phyloP scores from a whole-genome alignment of 1,284 basidiomycete species.

The Tremellales sp. region DNA sequence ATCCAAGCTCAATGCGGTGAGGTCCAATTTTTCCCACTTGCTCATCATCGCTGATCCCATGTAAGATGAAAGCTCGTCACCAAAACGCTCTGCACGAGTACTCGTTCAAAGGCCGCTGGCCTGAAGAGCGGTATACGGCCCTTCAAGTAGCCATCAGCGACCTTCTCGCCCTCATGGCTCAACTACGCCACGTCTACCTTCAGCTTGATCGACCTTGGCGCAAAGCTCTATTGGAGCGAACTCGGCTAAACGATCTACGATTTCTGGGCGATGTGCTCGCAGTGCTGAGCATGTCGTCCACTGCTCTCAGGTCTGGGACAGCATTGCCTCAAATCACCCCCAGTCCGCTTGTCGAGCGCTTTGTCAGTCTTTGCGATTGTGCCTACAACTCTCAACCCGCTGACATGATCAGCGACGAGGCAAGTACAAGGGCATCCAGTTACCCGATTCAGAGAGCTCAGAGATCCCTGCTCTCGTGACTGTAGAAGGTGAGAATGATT shows the following conservation, averaged over 20 bases:
- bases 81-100: conserved; percentile 44
- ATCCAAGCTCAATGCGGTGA: conserved; percentile 36
- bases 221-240: conserved; percentile 67
- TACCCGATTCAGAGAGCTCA: conserved; percentile 30
- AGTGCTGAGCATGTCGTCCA: conserved; percentile 59
- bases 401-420: conserved; percentile 22
- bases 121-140: conserved; percentile 43
- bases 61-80: conserved; percentile 38
- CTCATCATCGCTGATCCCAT: background rate
- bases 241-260: conserved; percentile 69
- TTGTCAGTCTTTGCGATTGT: conserved; percentile 47
- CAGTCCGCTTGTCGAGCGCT: conserved; percentile 71
- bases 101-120: conserved; percentile 46
- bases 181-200: conserved; percentile 46
- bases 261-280: conserved; percentile 80
- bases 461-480: conserved; percentile 43
- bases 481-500: conserved; percentile 30
- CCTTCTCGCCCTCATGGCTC: conserved; percentile 39
- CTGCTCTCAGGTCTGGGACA: conserved; percentile 65
- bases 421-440: conserved; percentile 35
- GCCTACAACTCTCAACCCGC: background rate
- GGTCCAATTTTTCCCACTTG: conserved; percentile 1
- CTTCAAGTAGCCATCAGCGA: conserved; percentile 41
- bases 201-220: conserved; percentile 56
- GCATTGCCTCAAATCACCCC: conserved; percentile 83